Conservation (phyloP, 257 asterid species). For the Linaria vulgaris region DNA sequence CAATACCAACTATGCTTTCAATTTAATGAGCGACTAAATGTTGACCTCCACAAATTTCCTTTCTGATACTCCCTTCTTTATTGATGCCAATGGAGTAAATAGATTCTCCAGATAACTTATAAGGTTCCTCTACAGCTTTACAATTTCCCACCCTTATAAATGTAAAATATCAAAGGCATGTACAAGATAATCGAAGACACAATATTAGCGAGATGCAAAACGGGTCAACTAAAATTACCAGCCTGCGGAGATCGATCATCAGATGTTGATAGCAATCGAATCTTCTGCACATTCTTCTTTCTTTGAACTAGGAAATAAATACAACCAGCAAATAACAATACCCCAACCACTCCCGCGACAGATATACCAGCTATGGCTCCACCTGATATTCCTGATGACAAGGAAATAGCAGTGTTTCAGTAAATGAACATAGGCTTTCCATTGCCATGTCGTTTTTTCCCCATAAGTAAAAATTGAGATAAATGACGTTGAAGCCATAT, state of each 20-base stretch:
- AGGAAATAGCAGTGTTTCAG: conserved; percentile 23
- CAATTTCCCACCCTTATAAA: neutral
- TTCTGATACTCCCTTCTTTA: neutral
- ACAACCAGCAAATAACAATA: conserved; percentile 49
- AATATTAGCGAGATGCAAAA: conserved; percentile 19
- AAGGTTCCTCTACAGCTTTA: too few relatives aligned
- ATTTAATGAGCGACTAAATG: neutral
- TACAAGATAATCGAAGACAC: conserved; percentile 2
- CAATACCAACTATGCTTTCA: neutral
- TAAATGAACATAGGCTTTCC: conserved; percentile 26
- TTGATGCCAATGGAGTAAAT: neutral
- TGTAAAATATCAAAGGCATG: conserved; percentile 3
- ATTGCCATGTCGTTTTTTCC: conserved; percentile 9
- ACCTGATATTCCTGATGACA: conserved; percentile 61
- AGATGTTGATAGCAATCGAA: conserved; percentile 40
- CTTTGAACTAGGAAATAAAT: conserved; percentile 45
- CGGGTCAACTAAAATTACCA: conserved; percentile 31
- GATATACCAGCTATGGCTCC: conserved; percentile 80
- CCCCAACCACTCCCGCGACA: conserved; percentile 45
- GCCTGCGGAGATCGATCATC: conserved; percentile 47
- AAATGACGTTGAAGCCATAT: conserved; percentile 32
- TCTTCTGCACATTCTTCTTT: conserved; percentile 43
- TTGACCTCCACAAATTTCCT: neutral
- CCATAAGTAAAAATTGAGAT: conserved; percentile 29
- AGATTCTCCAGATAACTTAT: neutral